phyloP scores from a whole-genome alignment of 345 rosid species.

The rapeseed (Brassica napus) region DNA sequence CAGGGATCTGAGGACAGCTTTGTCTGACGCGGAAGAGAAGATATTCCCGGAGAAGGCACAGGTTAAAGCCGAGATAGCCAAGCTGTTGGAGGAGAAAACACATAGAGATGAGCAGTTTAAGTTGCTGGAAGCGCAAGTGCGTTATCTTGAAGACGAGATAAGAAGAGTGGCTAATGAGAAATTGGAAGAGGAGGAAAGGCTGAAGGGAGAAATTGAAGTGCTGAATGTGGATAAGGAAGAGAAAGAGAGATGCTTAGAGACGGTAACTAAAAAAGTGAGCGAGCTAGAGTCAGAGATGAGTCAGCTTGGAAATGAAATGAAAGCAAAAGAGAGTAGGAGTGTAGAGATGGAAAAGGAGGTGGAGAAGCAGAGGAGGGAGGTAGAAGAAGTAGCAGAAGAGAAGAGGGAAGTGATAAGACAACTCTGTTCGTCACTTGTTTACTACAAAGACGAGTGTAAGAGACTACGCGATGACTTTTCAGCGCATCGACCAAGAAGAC shows the following conservation, averaged over 20 bases:
- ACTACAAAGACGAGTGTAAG: slow-evolving; percentile 53
- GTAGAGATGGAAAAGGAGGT: slow-evolving; percentile 56
- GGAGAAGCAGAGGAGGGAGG: slow-evolving; percentile 48
- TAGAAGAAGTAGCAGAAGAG: slow-evolving; percentile 66
- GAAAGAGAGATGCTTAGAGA: slow-evolving; percentile 42
- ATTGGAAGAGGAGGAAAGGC: slow-evolving; percentile 47
- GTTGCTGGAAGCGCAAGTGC: slow-evolving; percentile 61
- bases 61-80: slow-evolving; percentile 64
- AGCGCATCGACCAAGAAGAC: neutral
- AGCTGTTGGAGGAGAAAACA: slow-evolving; percentile 49
- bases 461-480: slow-evolving; percentile 51
- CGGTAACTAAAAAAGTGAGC: slow-evolving; percentile 37
- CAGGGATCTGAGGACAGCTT: slow-evolving; percentile 58
- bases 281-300: slow-evolving; percentile 32
- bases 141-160: slow-evolving; percentile 64
- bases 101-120: slow-evolving; percentile 52
- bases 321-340: slow-evolving; percentile 28
- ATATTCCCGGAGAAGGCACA: slow-evolving; percentile 71
- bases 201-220: slow-evolving; percentile 43
- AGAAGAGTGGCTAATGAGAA: slow-evolving; percentile 52
- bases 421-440: slow-evolving; percentile 69
- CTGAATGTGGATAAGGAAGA: slow-evolving; percentile 47
- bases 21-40: slow-evolving; percentile 69
- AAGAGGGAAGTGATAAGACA: slow-evolving; percentile 80
- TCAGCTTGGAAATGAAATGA: slow-evolving; percentile 28